A percentile compares a stretch with the other conserved stretches of the same genome.
Conservation (phyloP, 495 filamentous ascomycete species). For the Trichoderma parareesei region DNA sequence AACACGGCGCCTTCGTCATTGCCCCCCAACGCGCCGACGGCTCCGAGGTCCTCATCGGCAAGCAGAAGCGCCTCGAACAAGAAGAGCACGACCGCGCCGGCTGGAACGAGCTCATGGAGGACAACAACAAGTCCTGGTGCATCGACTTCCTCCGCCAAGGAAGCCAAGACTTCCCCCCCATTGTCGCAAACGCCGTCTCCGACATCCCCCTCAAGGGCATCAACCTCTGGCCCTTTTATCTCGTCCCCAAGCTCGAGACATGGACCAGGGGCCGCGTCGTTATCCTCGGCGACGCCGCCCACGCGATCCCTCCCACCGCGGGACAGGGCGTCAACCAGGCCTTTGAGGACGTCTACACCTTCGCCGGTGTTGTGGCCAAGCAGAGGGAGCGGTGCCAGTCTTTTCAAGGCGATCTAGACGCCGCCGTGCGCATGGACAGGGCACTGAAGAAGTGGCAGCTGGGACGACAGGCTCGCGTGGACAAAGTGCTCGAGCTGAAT, state of each 20-base stretch:
- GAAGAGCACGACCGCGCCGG: constrained; percentile 14
- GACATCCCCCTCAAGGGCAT: constrained; percentile 16
- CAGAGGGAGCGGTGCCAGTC: constrained; percentile 12
- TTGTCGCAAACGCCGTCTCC: constrained; percentile 16
- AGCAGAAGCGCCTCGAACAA: constrained; percentile 23
- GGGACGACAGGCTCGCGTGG: constrained; percentile 17
- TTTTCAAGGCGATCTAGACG: constrained; percentile 3
- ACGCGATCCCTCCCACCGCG: constrained; percentile 34
- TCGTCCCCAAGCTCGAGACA: constrained; percentile 13
- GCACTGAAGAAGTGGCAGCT: constrained; percentile 17
- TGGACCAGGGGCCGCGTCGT: constrained; percentile 29
- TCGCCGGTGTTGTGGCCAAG: constrained; percentile 19
- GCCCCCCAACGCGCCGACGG: constrained; percentile 39
- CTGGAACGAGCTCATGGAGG: constrained; percentile 18
- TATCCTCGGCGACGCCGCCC: constrained; percentile 35
- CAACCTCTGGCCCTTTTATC: constrained; percentile 20
- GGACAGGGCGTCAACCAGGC: constrained; percentile 27
- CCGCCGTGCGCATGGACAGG: neutral
- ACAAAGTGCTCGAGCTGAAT: constrained; percentile 18
- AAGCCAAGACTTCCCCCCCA: constrained; percentile 16
- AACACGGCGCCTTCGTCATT: constrained; percentile 36
- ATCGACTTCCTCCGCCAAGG: constrained; percentile 19
- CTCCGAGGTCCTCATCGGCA: constrained; percentile 35
- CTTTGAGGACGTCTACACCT: constrained; percentile 25
- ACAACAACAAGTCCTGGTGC: constrained; percentile 21